phyloP scores from a whole-genome alignment of 768 basidiomycete species.

The Psilocybe subaeruginosa region DNA sequence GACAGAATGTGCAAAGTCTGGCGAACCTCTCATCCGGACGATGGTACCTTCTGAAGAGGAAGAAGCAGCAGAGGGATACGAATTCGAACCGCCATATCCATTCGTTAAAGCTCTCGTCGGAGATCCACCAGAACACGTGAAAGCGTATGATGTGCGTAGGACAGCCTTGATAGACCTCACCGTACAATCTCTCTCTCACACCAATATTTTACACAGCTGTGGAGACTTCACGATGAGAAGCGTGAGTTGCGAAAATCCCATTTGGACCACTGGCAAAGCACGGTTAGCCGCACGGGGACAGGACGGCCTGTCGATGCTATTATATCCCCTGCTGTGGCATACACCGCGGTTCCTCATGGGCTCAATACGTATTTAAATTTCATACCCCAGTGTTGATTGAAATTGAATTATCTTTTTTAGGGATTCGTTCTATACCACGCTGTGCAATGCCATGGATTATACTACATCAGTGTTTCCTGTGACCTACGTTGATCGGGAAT shows the following conservation, averaged over 20 bases:
- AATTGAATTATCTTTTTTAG: conserved; percentile 30
- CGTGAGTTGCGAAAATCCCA: conserved; percentile 57
- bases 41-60: conserved; percentile 44
- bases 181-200: background rate
- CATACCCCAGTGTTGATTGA: too few species aligned
- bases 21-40: conserved; percentile 61
- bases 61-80: conserved; percentile 20
- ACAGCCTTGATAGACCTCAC: too few species aligned
- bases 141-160: conserved; percentile 42
- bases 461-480: conserved; percentile 64
- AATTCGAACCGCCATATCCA: conserved; percentile 33
- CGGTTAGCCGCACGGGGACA: conserved; percentile 53
- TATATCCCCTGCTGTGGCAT: conserved; percentile 64
- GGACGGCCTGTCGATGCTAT: conserved; percentile 77
- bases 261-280: conserved; percentile 64
- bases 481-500: conserved; percentile 54
- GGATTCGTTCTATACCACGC: conserved; percentile 58
- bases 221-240: conserved; percentile 62
- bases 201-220: conserved; percentile 47
- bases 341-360: conserved; percentile 66
- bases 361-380: conserved; percentile 44
- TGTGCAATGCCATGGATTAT: conserved; percentile 72
- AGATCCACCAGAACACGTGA: conserved; percentile 36
- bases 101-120: conserved; percentile 50
- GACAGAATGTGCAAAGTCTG: conserved; percentile 43